Conservation (phyloP, 495 filamentous ascomycete species). For the Trypethelium eluteriae region DNA sequence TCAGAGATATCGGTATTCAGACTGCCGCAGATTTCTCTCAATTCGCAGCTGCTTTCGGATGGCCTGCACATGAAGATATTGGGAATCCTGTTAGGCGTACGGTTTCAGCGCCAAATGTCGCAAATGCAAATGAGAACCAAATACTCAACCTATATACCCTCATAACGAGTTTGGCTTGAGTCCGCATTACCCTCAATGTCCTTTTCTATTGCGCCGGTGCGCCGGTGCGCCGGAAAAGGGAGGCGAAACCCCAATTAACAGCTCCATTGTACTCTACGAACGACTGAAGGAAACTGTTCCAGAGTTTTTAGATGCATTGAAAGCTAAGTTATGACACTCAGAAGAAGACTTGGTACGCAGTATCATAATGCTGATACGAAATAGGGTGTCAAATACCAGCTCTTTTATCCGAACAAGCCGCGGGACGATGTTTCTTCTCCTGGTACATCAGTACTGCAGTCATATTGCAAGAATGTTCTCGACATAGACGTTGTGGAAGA, state of each 20-base stretch:
- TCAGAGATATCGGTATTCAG: conserved; percentile 13
- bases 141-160: conserved; percentile 19
- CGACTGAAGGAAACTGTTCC: conserved; percentile 14
- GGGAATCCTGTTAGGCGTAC: conserved; percentile 17
- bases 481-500: conserved; percentile 11
- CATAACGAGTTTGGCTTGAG: conserved; percentile 21
- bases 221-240: conserved; percentile 14
- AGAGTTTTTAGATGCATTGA: conserved; percentile 14
- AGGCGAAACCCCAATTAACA: conserved; percentile 21
- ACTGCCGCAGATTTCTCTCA: conserved; percentile 14
- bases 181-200: conserved; percentile 16
- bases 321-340: conserved; percentile 1
- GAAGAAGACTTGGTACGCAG: neutral
- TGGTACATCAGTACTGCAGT: conserved; percentile 17
- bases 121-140: conserved; percentile 18
- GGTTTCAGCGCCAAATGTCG: conserved; percentile 15
- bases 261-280: conserved; percentile 17
- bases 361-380: neutral
- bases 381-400: conserved; percentile 17
- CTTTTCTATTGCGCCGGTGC: conserved; percentile 15
- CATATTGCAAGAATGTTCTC: conserved; percentile 13
- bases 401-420: conserved; percentile 14
- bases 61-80: conserved; percentile 16
- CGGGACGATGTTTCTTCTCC: conserved; percentile 5
- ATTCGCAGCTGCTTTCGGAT: conserved; percentile 19